A percentile compares a stretch with the other conserved stretches of the same genome.
phyloP scores from a whole-genome alignment of 2,329 filamentous ascomycete genomes.

The Colletotrichum navitas region DNA sequence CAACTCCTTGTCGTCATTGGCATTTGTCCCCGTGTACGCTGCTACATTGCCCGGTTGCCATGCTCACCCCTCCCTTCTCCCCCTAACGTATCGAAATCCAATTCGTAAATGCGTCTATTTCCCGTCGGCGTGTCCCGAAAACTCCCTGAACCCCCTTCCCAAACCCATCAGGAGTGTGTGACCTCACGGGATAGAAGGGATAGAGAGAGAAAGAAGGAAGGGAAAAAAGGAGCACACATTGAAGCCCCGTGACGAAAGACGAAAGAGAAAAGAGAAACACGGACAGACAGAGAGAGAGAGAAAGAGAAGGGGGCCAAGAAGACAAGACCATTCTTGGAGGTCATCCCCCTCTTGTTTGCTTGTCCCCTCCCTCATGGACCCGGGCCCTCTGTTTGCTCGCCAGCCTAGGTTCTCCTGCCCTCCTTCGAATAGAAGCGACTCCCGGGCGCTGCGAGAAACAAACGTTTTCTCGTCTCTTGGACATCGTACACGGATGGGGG shows the following conservation, averaged over 20 bases:
- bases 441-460: background rate
- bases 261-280: no score
- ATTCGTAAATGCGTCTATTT: background rate
- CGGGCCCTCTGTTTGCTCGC: background rate
- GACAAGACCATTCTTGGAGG: background rate
- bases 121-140: background rate
- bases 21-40: background rate
- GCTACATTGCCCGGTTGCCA: background rate
- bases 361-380: background rate
- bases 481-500: background rate
- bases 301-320: no score
- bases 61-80: background rate
- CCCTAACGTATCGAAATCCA: background rate
- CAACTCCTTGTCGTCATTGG: conserved; percentile 10
- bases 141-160: background rate
- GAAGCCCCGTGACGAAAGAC: background rate
- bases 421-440: background rate
- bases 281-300: no score
- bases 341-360: background rate
- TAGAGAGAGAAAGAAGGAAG: no score
- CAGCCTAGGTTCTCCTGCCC: background rate
- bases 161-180: background rate
- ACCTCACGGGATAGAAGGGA: background rate
- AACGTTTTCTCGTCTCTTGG: background rate
- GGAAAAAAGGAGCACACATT: background rate